Evolutionary conservation across 176 grass and related monocot genomes (phyloP).

Genomic region (Elymus sibiricus): DNA sequence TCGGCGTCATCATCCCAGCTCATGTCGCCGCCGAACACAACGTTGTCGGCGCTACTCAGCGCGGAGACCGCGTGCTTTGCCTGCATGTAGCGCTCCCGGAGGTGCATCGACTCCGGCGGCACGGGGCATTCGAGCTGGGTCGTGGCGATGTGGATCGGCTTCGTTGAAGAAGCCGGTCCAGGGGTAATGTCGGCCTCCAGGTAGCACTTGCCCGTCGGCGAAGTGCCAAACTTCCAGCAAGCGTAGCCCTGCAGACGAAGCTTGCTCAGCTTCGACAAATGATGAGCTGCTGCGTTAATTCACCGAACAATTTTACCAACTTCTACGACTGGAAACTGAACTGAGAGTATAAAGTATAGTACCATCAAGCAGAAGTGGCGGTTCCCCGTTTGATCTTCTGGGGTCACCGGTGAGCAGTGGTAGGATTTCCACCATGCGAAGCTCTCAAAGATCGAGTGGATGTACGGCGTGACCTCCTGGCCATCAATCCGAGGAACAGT

Average conservation of each 20-base stretch:
- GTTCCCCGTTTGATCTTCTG: not conserved
- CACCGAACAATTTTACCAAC: not conserved
- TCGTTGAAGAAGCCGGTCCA: not conserved
- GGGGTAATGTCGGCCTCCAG: not conserved
- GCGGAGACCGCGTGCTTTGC: not conserved
- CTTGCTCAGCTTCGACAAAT: not conserved
- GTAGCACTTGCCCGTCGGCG: not conserved
- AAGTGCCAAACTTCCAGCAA: not conserved
- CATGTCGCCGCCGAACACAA: conserved; percentile 27
- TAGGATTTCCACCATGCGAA: conserved; percentile 4
- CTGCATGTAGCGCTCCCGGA: conserved; percentile 1
- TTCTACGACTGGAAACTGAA: not conserved
- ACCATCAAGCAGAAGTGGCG: conserved; percentile 5
- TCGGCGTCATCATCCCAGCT: not conserved
- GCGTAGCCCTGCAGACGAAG: not conserved
- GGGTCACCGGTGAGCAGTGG: not conserved
- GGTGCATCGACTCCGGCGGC: not conserved
- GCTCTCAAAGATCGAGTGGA: not conserved
- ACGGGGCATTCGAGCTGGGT: too few relatives aligned
- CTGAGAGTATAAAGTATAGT: not conserved
- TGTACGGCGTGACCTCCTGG: conserved; percentile 17
- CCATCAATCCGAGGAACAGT: not conserved
- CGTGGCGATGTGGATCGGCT: not conserved
- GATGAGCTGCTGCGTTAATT: not conserved
- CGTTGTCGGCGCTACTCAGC: not conserved